Percentiles rank a stretch among this genome's conserved stretches.
Conservation (phyloP, 345 rosid genomes). For the Murraya koenigii region DNA sequence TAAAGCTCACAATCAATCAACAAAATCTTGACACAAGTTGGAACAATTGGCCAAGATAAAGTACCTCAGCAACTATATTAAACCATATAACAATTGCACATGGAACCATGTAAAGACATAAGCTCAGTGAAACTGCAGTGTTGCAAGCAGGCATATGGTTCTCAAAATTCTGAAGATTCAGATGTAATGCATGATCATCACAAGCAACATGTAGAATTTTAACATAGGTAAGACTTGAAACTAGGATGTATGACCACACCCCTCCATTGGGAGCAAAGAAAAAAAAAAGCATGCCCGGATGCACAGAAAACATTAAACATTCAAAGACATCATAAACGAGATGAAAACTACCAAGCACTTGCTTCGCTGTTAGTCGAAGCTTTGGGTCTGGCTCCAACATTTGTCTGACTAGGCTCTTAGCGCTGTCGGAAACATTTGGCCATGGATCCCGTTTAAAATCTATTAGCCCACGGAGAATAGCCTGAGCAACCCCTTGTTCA, state of each 20-base stretch:
- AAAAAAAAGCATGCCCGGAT: neutral
- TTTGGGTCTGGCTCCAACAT: slow-evolving; percentile 99
- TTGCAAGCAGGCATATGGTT: neutral
- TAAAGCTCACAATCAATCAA: neutral
- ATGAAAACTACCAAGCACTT: slow-evolving; percentile 80
- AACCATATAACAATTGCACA: neutral
- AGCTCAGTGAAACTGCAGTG: neutral
- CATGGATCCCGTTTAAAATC: slow-evolving; percentile 99
- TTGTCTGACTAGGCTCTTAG: slow-evolving; percentile 81
- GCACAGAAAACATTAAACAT: neutral
- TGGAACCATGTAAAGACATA: neutral
- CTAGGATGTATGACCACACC: neutral
- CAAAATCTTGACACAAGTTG: neutral
- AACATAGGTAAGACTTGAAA: neutral
- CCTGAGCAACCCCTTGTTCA: slow-evolving; percentile 99
- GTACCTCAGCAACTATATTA: neutral
- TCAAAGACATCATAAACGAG: slow-evolving; percentile 9
- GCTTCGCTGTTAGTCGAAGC: slow-evolving; percentile 86
- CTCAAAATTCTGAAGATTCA: neutral
- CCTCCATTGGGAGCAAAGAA: neutral
- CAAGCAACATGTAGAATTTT: neutral
- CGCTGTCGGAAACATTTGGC: slow-evolving; percentile 95
- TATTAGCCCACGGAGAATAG: slow-evolving; percentile 91
- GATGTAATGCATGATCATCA: neutral
- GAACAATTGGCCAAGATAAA: neutral